Evolutionary conservation across 495 filamentous ascomycete genomes (phyloP), one percentile per base, ranked within the genome.

Genomic region (Mytilinidion resinicola): DNA sequence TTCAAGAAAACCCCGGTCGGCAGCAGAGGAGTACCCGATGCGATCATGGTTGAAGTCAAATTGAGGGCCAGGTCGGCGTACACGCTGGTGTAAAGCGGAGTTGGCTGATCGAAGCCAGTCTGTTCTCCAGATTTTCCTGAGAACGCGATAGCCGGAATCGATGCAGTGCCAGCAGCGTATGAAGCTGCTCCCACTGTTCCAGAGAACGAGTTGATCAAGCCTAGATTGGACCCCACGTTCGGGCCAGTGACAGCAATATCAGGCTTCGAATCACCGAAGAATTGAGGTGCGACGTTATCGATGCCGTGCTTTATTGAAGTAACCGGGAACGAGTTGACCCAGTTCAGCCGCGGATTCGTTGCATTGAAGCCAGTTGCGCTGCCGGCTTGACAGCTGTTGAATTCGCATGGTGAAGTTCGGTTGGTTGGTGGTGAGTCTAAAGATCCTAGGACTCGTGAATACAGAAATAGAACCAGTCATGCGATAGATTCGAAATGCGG

Each of bases 321-420:
- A 7, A 83, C 81, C 0, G 85, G 84, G 67, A 76, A 86, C 1
- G 81, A 84, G 68, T 88, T 88, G 44, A 88, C 84, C 72, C 83
- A 87, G 69, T 86, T 85, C 44, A 85, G 73, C 0, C 76, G 74
- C 20, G 82, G 76, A 52, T 79, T 73, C 0, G 81, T 77, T 10
- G 74, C 72, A 62, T 87, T 85, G 53, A 67, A 59, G 17, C 84
- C 84, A 9, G 76, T 69, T 0, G 83, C 72, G 57, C 79, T 82
- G 51, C 74, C 74, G 0, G 78, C 63, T 5, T 83, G 76, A 55
- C 84, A 87, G 63, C 77, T 81, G 60, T 82, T 57, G 62, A 79
- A 85, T 51, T 85, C 70, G 68, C 84, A 87, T 0, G 77, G 49
- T 4, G 67, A 49, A 10, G 67, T 71, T 7, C 79, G 76, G 1